Evolutionary conservation across 345 rosid species (phyloP).

Genomic region (Brassica napus): Da-Ae NC_063444.1:48005501-48006000

Average conservation of each 20-base stretch:
- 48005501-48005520: not conserved
- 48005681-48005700: not conserved
- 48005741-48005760: not conserved
- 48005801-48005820: too few relatives aligned
- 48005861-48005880: not conserved
- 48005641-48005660: not conserved
- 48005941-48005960: not conserved
- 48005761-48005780: not conserved
- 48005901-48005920: not conserved
- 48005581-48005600: not conserved
- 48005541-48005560: not conserved
- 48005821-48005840: not conserved
- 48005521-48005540: slow-evolving; percentile 24
- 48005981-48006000: not conserved
- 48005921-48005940: not conserved
- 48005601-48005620: not conserved
- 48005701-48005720: not conserved
- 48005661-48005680: not conserved
- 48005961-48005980: not conserved
- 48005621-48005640: not conserved
- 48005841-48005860: not conserved
- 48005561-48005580: slow-evolving; percentile 1
- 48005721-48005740: not conserved
- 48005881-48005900: not conserved
- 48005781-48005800: not conserved